Evolutionary conservation across 768 basidiomycete species (phyloP).

Genomic region (Leccinum variicolor): DNA sequence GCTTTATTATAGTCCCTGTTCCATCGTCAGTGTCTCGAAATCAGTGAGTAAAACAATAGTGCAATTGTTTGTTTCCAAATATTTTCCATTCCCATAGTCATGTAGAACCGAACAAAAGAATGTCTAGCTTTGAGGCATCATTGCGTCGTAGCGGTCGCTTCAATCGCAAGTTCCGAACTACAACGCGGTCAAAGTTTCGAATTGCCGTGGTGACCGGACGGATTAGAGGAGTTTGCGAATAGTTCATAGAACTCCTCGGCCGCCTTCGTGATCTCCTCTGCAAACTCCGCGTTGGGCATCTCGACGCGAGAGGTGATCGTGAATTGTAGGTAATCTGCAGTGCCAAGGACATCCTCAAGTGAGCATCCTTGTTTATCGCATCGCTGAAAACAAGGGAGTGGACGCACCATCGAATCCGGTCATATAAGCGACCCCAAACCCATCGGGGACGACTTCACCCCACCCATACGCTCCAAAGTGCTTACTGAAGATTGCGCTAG

Average conservation of each 20-base stretch:
- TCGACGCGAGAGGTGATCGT: conserved; percentile 84
- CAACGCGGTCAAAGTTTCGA: conserved; percentile 18
- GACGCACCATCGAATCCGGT: conserved; percentile 77
- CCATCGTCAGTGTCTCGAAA: background rate
- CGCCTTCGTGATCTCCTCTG: conserved; percentile 61
- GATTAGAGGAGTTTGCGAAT: conserved; percentile 27
- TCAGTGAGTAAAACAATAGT: background rate
- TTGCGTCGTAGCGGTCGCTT: background rate
- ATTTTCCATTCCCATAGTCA: background rate
- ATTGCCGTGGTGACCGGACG: background rate
- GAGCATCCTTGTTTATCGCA: background rate
- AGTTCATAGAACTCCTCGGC: conserved; percentile 71
- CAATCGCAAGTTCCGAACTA: background rate
- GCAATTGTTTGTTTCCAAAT: background rate
- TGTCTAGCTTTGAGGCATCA: background rate
- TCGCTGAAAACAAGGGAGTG: background rate
- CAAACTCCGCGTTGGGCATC: conserved; percentile 76
- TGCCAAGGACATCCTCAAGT: background rate
- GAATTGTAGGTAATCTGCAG: conserved; percentile 73
- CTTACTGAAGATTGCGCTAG: conserved; percentile 84
- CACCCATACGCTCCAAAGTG: conserved; percentile 87
- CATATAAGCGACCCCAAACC: conserved; percentile 93
- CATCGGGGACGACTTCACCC: conserved; percentile 94
- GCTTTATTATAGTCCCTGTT: conserved; percentile 1
- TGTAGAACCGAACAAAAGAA: background rate